Base-by-base conservation (phyloP, 2,329 filamentous ascomycete genomes). In the Epichloe typhina region DNA sequence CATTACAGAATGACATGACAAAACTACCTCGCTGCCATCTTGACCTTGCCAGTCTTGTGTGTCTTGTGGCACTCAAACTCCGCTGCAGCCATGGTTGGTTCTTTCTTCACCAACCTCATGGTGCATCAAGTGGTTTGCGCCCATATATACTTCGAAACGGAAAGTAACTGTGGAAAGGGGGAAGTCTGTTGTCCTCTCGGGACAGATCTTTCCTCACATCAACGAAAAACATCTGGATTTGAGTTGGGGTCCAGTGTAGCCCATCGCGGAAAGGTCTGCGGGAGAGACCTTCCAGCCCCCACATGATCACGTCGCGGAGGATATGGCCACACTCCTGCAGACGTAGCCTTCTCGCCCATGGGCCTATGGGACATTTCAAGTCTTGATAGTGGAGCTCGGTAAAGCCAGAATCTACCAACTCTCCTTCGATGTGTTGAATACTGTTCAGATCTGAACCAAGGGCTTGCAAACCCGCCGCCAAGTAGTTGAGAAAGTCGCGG, bases 341-440 rank as follows among this genome's bases (percentile, higher is more conserved):
- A 3, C 68, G 64, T 26, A 63, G 57, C 50, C 66, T 65, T 46
- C 65, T 64, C 3, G 74, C 67, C 75, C 75, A 77, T 3, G 67
- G 61, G 15, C 75, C 75, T 2, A 76, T 58, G 4, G 75, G 74
- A 7, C 68, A 69, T 57, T 76, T 75, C 23, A 72, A 67, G 21
- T 63, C 64, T 53, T 70, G 67, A 56, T 68, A 65, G 4, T 56
- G 56, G 31, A 76, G 56, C 19, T 63, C 58, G 37, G 62, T 57
- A 59, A 76, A 77, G 5, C 74, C 74, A 6, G 69, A 66, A 2
- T 57, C 59, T 2, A 52, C 40, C 33, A 76, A 62, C 51, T 69
- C 66, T 4, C 57, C 56, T 2, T 66, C 62, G 2, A 71, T 60
- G 3, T 56, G 50, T 11, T 59, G 54, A 51, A 76, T 64, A 46